These are phyloP conservation scores for Solanum rostratum DNA, from an alignment of 257 asterid species.

Conservation along the genomic window DNA sequence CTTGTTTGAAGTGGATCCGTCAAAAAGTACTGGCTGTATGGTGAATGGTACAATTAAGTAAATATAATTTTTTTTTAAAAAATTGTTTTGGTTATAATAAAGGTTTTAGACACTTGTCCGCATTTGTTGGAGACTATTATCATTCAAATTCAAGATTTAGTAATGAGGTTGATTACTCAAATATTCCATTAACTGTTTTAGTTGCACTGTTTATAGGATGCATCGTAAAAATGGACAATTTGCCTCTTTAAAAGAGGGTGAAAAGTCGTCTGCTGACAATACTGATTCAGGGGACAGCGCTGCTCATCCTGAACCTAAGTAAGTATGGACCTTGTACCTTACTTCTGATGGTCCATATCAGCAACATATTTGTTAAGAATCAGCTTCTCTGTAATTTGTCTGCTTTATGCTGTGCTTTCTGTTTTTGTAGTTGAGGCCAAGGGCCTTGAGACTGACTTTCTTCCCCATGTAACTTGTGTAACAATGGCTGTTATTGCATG, in stretches of 20 bases:
- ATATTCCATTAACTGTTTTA: background rate
- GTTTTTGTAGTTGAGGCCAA: background rate
- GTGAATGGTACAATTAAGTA: background rate
- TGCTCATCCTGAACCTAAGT: conserved; percentile 22
- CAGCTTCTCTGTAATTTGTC: background rate
- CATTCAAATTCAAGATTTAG: background rate
- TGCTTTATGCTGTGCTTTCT: background rate
- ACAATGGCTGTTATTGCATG: background rate
- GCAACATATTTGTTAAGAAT: background rate
- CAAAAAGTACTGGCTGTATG: background rate
- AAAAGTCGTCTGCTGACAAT: conserved; percentile 10
- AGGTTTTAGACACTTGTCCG: background rate
- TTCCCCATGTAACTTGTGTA: background rate
- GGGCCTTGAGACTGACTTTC: background rate
- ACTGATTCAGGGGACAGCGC: conserved; percentile 17
- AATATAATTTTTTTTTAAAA: background rate
- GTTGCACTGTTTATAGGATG: conserved; percentile 23
- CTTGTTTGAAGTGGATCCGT: background rate
- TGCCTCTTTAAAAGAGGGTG: conserved; percentile 28
- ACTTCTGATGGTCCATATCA: background rate
- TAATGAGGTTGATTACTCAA: background rate
- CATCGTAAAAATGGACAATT: conserved; percentile 40
- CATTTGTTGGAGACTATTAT: background rate
- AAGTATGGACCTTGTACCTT: conserved; percentile 16
- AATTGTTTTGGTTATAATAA: background rate